Conservation (phyloP, 2,329 filamentous ascomycete species). For the Rhynchosporium agropyri region DNA sequence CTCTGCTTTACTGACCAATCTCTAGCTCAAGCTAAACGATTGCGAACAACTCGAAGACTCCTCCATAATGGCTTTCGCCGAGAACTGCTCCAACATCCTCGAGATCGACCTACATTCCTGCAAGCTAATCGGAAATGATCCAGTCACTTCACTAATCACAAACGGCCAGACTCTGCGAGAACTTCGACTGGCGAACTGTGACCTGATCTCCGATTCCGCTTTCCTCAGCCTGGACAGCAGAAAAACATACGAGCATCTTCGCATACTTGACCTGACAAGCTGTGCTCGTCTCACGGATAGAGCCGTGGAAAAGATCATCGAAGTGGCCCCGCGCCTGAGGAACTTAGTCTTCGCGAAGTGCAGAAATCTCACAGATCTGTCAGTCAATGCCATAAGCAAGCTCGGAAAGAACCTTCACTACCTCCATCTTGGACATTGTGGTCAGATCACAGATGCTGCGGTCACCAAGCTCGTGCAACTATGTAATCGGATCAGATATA, state of each 20-base stretch:
- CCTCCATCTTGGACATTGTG: conserved; percentile 92
- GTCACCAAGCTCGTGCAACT: conserved; percentile 80
- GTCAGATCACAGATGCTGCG: conserved; percentile 84
- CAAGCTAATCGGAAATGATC: conserved; percentile 75
- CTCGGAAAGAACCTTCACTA: conserved; percentile 97
- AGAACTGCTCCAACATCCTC: conserved; percentile 87
- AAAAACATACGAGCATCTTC: conserved; percentile 78
- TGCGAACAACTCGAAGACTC: conserved; percentile 82
- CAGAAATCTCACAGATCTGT: conserved; percentile 84
- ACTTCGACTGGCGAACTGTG: conserved; percentile 82
- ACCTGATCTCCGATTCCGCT: conserved; percentile 81
- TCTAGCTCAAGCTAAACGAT: conserved; percentile 88
- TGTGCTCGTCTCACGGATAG: conserved; percentile 83
- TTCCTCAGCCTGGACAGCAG: conserved; percentile 76
- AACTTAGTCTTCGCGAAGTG: conserved; percentile 96
- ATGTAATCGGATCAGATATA: conserved; percentile 95
- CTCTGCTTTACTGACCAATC: conserved; percentile 29
- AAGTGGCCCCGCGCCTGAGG: conserved; percentile 80
- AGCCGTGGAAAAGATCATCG: conserved; percentile 85
- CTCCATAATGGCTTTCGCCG: conserved; percentile 82
- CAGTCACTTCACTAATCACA: conserved; percentile 78
- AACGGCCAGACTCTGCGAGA: conserved; percentile 86
- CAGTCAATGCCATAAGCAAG: conserved; percentile 83
- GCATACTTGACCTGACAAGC: conserved; percentile 91
- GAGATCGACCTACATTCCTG: conserved; percentile 96